These are phyloP conservation scores for Ascoidea rubescens DNA, from an alignment of 805 yeast genomes.

Conservation along the genomic window DNA sequence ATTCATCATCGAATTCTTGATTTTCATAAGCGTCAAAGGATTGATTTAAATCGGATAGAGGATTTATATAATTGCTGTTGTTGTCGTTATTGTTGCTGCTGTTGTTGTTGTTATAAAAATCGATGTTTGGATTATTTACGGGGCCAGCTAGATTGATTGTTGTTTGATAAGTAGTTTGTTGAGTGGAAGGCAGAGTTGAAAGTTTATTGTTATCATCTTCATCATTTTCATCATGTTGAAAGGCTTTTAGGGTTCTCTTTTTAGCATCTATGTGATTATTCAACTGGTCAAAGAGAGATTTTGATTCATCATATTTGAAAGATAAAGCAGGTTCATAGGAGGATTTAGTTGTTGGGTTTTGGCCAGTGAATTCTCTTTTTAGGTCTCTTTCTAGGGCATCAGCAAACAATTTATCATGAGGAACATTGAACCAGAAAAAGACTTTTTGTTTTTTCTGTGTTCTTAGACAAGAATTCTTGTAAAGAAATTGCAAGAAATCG, in stretches of 20 bases:
- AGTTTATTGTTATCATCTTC: not conserved
- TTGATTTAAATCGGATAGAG: not conserved
- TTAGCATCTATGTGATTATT: constrained; percentile 22
- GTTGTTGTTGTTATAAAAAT: not conserved
- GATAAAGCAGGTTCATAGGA: constrained; percentile 67
- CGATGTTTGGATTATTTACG: not conserved
- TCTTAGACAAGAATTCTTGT: constrained; percentile 74
- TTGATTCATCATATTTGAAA: constrained; percentile 46
- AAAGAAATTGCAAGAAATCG: constrained; percentile 68
- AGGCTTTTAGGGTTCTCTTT: constrained; percentile 11
- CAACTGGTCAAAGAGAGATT: constrained; percentile 42
- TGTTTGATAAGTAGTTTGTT: not conserved
- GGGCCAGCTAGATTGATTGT: not conserved
- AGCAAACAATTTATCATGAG: constrained; percentile 81
- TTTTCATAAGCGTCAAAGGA: constrained; percentile 4
- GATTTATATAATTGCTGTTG: not conserved
- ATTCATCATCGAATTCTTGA: constrained; percentile 39
- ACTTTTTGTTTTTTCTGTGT: constrained; percentile 97
- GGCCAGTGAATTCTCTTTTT: constrained; percentile 54
- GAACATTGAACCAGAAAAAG: constrained; percentile 92
- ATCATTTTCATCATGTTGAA: not conserved
- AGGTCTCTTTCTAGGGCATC: constrained; percentile 91
- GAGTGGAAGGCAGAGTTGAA: not conserved
- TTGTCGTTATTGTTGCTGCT: not conserved
- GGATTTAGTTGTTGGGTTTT: constrained; percentile 60